A percentile compares a stretch with the other conserved stretches of the same genome.
phyloP scores from a whole-genome alignment of 441 rosid genomes.

The Arabidopsis lyrata region DNA sequence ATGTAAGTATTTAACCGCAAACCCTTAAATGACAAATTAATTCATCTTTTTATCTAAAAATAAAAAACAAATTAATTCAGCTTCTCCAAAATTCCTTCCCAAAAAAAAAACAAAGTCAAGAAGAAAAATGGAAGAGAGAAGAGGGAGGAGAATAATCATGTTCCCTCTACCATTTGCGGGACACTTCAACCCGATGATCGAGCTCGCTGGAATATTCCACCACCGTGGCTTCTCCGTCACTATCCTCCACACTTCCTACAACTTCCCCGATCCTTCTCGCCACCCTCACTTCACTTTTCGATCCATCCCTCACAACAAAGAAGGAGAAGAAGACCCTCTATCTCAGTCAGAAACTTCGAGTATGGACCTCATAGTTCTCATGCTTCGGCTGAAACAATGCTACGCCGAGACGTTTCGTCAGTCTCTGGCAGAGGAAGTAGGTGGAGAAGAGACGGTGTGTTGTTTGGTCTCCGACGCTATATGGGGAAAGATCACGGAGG shows the following conservation, averaged over 20 bases:
- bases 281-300: constrained; percentile 50
- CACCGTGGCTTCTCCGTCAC: constrained; percentile 53
- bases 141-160: constrained; percentile 40
- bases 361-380: constrained; percentile 39
- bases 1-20: not conserved
- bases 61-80: not conserved
- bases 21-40: not conserved
- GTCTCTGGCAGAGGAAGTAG: constrained; percentile 43
- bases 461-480: constrained; percentile 56
- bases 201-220: constrained; percentile 53
- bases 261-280: constrained; percentile 48
- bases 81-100: not conserved
- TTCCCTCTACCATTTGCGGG: constrained; percentile 53
- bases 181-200: constrained; percentile 56
- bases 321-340: constrained; percentile 37
- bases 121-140: constrained; percentile 28
- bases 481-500: constrained; percentile 51
- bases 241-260: constrained; percentile 48
- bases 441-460: constrained; percentile 37
- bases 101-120: too few species aligned
- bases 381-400: constrained; percentile 37
- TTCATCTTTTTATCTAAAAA: not conserved
- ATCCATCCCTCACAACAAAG: constrained; percentile 39
- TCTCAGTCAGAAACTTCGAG: constrained; percentile 29
- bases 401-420: constrained; percentile 49